These are phyloP conservation scores for Trichoderma sp. DNA, from an alignment of 2,329 filamentous ascomycete genomes.

Conservation along the genomic window DNA sequence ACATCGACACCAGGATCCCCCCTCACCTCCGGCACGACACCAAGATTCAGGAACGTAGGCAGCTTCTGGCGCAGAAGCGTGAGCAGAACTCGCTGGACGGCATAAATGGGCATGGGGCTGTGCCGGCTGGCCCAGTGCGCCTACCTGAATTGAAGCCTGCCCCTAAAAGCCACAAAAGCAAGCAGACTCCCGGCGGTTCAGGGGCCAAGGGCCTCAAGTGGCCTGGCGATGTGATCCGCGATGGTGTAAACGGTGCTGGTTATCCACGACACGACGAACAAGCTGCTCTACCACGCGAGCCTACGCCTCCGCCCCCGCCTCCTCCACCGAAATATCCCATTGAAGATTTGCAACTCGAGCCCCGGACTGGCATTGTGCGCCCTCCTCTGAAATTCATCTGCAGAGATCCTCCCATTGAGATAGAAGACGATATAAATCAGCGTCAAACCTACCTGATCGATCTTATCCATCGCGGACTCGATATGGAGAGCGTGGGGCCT, in stretches of 20 bases:
- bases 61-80: constrained; percentile 66
- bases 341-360: constrained; percentile 83
- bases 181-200: constrained; percentile 41
- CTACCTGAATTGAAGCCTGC: constrained; percentile 74
- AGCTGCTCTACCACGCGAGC: constrained; percentile 35
- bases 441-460: neutral
- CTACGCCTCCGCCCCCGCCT: constrained; percentile 62
- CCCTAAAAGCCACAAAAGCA: constrained; percentile 68
- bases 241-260: constrained; percentile 51
- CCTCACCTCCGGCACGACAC: constrained; percentile 79
- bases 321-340: constrained; percentile 91
- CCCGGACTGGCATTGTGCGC: constrained; percentile 65
- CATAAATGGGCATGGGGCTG: constrained; percentile 42
- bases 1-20: constrained; percentile 85
- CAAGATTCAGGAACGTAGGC: constrained; percentile 75
- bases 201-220: constrained; percentile 49
- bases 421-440: constrained; percentile 36
- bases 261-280: constrained; percentile 48
- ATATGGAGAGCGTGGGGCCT: constrained; percentile 82
- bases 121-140: constrained; percentile 53
- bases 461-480: constrained; percentile 55
- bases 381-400: constrained; percentile 79
- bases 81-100: constrained; percentile 49
- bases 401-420: constrained; percentile 58
- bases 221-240: constrained; percentile 36